Conservation (phyloP, 257 asterid species). For the Primulina huaijiensis region DNA sequence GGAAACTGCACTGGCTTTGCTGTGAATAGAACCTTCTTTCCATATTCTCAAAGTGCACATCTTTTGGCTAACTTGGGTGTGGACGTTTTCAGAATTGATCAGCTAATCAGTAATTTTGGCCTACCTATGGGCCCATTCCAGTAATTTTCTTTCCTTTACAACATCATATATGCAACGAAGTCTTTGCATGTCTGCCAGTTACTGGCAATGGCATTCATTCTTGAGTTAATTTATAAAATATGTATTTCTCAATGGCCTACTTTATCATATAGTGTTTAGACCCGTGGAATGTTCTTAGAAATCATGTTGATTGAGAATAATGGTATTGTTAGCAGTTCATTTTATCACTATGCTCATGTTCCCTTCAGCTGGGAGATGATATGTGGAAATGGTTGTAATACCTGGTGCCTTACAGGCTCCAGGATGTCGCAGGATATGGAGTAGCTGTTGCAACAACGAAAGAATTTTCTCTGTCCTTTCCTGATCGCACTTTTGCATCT, state of each 20-base stretch:
- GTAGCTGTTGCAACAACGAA: constrained; percentile 69
- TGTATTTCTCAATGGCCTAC: constrained; percentile 7
- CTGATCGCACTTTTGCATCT: constrained; percentile 64
- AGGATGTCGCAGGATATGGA: constrained; percentile 94
- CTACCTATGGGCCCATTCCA: constrained; percentile 98
- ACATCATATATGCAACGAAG: constrained; percentile 4
- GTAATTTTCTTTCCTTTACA: constrained; percentile 52
- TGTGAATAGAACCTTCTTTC: constrained; percentile 93
- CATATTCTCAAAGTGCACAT: constrained; percentile 79
- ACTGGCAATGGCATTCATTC: constrained; percentile 7
- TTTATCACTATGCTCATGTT: neutral
- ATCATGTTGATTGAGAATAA: neutral
- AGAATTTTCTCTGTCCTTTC: constrained; percentile 54
- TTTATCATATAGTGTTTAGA: constrained; percentile 6
- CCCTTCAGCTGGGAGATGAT: neutral
- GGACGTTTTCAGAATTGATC: constrained; percentile 90
- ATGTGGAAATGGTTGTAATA: constrained; percentile 18
- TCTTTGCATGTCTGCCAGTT: constrained; percentile 20
- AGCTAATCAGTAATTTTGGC: constrained; percentile 71
- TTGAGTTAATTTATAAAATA: neutral
- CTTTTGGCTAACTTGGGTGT: constrained; percentile 81
- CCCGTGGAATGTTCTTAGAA: constrained; percentile 13
- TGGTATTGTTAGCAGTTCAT: constrained; percentile 4
- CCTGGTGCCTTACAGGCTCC: constrained; percentile 60
- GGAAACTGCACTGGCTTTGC: constrained; percentile 99